These are phyloP conservation scores for Microcyclospora pomicola DNA, from an alignment of 2,329 filamentous ascomycete genomes.

Conservation along the genomic window DNA sequence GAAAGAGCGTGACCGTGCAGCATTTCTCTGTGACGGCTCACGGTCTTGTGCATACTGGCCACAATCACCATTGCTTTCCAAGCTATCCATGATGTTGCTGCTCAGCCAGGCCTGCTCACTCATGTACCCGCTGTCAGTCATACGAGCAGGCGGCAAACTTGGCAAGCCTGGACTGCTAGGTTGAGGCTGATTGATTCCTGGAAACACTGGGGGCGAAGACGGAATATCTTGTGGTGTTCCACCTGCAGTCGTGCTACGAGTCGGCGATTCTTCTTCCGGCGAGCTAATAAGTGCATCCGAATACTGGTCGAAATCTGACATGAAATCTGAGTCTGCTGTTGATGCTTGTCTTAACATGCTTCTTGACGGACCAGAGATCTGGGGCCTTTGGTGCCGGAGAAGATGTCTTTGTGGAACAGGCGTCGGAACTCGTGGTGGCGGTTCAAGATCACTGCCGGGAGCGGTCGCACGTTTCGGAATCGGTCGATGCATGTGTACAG, in stretches of 20 bases:
- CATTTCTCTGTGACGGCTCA: conserved; percentile 12
- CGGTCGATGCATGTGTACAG: conserved; percentile 71
- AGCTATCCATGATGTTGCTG: conserved; percentile 35
- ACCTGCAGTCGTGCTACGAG: conserved; percentile 28
- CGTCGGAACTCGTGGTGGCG: conserved; percentile 62
- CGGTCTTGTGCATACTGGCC: conserved; percentile 26
- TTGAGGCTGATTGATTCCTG: conserved; percentile 29
- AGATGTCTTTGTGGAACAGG: conserved; percentile 47
- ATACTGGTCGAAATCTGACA: conserved; percentile 19
- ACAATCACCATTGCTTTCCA: conserved; percentile 2
- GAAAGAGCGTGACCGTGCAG: conserved; percentile 7
- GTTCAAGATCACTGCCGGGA: conserved; percentile 46
- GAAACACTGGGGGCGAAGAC: conserved; percentile 77
- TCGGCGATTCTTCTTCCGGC: conserved; percentile 36
- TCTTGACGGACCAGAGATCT: conserved; percentile 12
- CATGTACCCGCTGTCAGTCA: conserved; percentile 65
- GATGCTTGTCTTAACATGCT: conserved; percentile 20
- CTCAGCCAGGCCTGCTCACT: conserved; percentile 26
- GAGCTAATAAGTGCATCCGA: conserved; percentile 33
- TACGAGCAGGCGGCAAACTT: conserved; percentile 28
- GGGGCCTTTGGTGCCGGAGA: conserved; percentile 16
- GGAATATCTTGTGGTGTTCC: conserved; percentile 70
- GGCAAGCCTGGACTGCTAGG: conserved; percentile 65
- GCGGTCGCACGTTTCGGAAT: conserved; percentile 40
- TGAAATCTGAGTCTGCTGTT: conserved; percentile 17